Evolutionary conservation across 1,284 basidiomycete species (phyloP), one percentile per base, ranked within the genome.

Genomic region (Lignosus rhinocerotis): DNA sequence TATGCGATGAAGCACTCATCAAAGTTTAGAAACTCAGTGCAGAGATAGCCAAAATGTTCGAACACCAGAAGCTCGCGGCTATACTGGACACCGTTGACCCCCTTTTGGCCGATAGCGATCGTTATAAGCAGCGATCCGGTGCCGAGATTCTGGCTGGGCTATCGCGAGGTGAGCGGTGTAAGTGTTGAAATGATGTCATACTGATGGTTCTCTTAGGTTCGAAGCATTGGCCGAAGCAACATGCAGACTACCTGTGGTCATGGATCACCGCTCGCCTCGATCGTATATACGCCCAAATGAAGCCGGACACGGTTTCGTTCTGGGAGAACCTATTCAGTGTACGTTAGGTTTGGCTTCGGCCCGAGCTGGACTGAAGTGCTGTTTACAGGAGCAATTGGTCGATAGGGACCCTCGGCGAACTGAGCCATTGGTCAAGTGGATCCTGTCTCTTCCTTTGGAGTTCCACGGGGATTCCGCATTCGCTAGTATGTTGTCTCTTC

Each of bases 121-220:
- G 94, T 57, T 96, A 94, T 78, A 93, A 94, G 74, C 95, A 96
- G 70, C 85, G 96, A 33, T 94, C 94, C 21, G 90, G 90, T 7
- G 93, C 90, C 51, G 96, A 99, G 77, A 77, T 97, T 33, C 72
- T 98, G 38, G 82, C 86, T 46, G 96, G 95, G 44, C 69, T 92
- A 49, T 71, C 90, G 51, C 81, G 86, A 64, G 87, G 87, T 87
- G 67, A 58, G 71, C 53, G 36, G 30, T 19, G 3, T 19, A 9
- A 25, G 25, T 38, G 21, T 3, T 33, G 30, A 31, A 34, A 21
- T 38, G 19, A 53, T 48, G 60, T 41, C 17, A 47, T 49, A 54
- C 39, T 59, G 16, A 58, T 14, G 33, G 10, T 59, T 59, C 64
- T 58, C 55, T 66, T 79, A 83, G 96, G 94, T 30, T 87, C 90